These are phyloP conservation scores for Xylaria bambusicola DNA, from an alignment of 495 filamentous ascomycete species.

Conservation along the genomic window DNA sequence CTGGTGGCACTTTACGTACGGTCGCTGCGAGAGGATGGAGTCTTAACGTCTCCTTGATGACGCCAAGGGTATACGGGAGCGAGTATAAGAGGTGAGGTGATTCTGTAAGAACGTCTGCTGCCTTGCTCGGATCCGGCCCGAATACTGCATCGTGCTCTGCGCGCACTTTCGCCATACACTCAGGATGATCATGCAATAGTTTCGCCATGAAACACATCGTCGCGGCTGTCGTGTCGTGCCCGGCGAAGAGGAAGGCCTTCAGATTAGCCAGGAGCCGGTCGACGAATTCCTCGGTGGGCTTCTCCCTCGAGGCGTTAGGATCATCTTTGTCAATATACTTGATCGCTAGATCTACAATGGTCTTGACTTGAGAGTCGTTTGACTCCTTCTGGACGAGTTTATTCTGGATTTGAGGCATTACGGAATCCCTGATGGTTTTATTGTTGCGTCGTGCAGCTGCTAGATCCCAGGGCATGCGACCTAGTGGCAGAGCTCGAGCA, in stretches of 20 bases:
- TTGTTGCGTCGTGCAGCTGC: slow-evolving; percentile 28
- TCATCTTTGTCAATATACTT: slow-evolving; percentile 30
- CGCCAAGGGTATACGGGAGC: slow-evolving; percentile 47
- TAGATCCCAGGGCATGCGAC: slow-evolving; percentile 25
- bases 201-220: slow-evolving; percentile 43
- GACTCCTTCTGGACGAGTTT: slow-evolving; percentile 22
- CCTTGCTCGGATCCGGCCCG: slow-evolving; percentile 26
- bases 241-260: slow-evolving; percentile 46
- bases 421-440: slow-evolving; percentile 23
- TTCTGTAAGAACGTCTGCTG: slow-evolving; percentile 19
- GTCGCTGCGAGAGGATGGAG: slow-evolving; percentile 41
- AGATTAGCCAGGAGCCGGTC: slow-evolving; percentile 31
- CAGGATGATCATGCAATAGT: slow-evolving; percentile 44
- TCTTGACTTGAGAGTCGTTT: slow-evolving; percentile 23
- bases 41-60: slow-evolving; percentile 51
- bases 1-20: slow-evolving; percentile 30
- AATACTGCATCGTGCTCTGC: slow-evolving; percentile 49
- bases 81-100: slow-evolving; percentile 36
- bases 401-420: slow-evolving; percentile 30
- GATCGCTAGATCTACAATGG: slow-evolving; percentile 31
- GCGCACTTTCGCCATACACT: slow-evolving; percentile 39
- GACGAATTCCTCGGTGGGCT: slow-evolving; percentile 26
- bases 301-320: slow-evolving; percentile 20
- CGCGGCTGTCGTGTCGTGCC: slow-evolving; percentile 49
- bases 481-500: slow-evolving; percentile 14